Base-by-base conservation (phyloP, 495 filamentous ascomycete species). In the Recurvomyces mirabilis region DNA sequence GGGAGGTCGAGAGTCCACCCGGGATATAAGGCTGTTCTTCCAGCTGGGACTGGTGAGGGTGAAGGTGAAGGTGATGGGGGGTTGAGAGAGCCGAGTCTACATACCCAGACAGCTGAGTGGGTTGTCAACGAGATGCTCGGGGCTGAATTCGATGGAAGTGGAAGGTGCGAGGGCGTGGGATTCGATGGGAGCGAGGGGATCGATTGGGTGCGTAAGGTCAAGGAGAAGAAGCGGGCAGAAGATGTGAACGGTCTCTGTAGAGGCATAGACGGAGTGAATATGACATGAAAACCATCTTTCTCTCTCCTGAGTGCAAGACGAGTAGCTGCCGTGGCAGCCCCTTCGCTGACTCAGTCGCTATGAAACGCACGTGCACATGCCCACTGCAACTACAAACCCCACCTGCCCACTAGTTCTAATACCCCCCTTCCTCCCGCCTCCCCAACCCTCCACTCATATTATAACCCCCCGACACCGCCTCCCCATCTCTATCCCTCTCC, bases 41-140 rank as follows among this genome's bases (percentile, higher is more conserved):
- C n/a, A n/a, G n/a, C n/a, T n/a, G n/a, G n/a, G n/a, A n/a, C n/a
- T 21, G 59, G 17, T 17, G 39, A 53, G 9, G 22, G 49, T 15
- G 31, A 41, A 12, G 39, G 26, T 12, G 49, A 28, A 24, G 17
- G 28, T 35, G 4, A 21, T n/a, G 42, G 14, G 42, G 10, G 52
- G n/a, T n/a, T n/a, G 31, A 45, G 26, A 38, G 46, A 38, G 20
- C 42, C 47, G 39, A 55, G 52, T 46, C 29, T 72, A 44, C 86
- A 91, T 59, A 76, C 83, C 0, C 67, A 64, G 52, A 93, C 86
- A 4, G 84, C 81, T 5, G 66, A 79, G 47, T 93, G 84, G 85
- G 81, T 88, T 10, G 73, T 69, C 13, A 54, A 60, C 20, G 51
- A 74, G 54, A 44, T 79, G 19, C 47, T 81, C n/a, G 75, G 55